Percentiles rank a stretch among this genome's conserved stretches.
phyloP scores from a whole-genome alignment of 2,329 filamentous ascomycete genomes.

The Geosmithia morbida region DNA sequence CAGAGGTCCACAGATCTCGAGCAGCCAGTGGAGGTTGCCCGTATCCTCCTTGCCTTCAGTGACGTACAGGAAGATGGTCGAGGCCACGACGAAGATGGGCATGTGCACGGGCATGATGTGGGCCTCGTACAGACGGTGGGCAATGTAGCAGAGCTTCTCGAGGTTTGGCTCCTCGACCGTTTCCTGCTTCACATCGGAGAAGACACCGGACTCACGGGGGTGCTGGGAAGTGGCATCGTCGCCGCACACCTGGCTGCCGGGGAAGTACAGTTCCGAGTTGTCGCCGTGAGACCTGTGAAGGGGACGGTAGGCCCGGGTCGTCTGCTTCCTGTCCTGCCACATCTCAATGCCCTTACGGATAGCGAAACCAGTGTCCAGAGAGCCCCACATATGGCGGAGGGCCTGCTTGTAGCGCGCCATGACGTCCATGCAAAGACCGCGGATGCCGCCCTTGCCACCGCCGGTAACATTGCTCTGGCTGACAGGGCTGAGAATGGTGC shows the following conservation, averaged over 20 bases:
- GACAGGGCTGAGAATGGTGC: constrained; percentile 51
- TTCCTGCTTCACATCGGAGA: constrained; percentile 38
- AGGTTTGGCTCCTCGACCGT: constrained; percentile 36
- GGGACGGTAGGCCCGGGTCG: constrained; percentile 37
- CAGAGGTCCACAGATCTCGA: constrained; percentile 43
- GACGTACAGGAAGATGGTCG: constrained; percentile 42
- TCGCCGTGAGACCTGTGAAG: constrained; percentile 34
- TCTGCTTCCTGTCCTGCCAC: constrained; percentile 42
- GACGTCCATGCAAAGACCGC: constrained; percentile 41
- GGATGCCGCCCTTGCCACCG: constrained; percentile 35
- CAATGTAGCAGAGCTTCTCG: constrained; percentile 41
- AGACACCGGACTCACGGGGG: constrained; percentile 32
- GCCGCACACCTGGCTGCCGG: constrained; percentile 23
- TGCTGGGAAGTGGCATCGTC: constrained; percentile 21
- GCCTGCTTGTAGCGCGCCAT: constrained; percentile 57
- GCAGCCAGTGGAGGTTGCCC: constrained; percentile 41
- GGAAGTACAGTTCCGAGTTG: constrained; percentile 29
- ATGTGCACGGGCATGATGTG: constrained; percentile 59
- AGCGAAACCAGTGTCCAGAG: constrained; percentile 53
- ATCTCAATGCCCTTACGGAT: constrained; percentile 42
- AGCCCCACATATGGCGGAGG: constrained; percentile 63
- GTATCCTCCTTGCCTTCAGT: constrained; percentile 35
- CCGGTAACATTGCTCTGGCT: constrained; percentile 60
- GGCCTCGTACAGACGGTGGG: constrained; percentile 58
- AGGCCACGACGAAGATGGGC: constrained; percentile 47